Percentiles rank a stretch among this genome's conserved stretches.
phyloP scores from a whole-genome alignment of 345 rosid genomes.

The Melastoma malabathricum region DNA sequence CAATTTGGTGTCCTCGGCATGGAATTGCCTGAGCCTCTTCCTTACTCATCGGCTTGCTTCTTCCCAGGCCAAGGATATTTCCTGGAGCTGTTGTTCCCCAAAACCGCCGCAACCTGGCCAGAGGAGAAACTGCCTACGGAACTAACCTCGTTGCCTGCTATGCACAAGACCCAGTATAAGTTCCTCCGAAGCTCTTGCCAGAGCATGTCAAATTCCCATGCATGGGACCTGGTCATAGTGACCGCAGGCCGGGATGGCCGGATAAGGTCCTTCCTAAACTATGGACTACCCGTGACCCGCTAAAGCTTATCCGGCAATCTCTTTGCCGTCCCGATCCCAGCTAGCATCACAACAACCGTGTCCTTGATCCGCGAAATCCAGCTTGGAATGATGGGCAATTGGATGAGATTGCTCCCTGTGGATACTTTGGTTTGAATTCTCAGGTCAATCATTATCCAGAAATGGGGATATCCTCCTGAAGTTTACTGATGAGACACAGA shows the following conservation, averaged over 20 bases:
- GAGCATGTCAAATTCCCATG: conserved; percentile 49
- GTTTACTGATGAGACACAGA: too few species aligned
- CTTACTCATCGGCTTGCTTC: conserved; percentile 41
- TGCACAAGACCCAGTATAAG: conserved; percentile 53
- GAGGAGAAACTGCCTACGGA: conserved; percentile 73
- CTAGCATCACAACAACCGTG: too few species aligned
- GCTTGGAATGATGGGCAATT: too few species aligned
- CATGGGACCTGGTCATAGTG: conserved; percentile 86
- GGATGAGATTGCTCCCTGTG: too few species aligned
- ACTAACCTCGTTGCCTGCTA: conserved; percentile 24
- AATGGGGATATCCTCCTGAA: too few species aligned
- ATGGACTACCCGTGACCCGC: conserved; percentile 61
- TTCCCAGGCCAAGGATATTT: conserved; percentile 43
- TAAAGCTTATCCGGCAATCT: conserved; percentile 14
- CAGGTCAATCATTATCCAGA: too few species aligned
- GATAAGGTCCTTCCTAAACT: conserved; percentile 78
- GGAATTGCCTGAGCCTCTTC: conserved; percentile 17
- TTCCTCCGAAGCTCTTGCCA: conserved; percentile 59
- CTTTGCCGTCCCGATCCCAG: too few species aligned
- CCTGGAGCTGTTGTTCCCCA: conserved; percentile 49
- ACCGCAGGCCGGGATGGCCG: conserved; percentile 95
- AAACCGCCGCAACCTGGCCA: conserved; percentile 90
- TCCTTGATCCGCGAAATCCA: too few species aligned
- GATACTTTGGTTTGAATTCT: too few species aligned
- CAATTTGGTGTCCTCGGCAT: conserved; percentile 10